Base-by-base conservation (phyloP, 768 basidiomycete species). In the Termitomyces sp. region DNA sequence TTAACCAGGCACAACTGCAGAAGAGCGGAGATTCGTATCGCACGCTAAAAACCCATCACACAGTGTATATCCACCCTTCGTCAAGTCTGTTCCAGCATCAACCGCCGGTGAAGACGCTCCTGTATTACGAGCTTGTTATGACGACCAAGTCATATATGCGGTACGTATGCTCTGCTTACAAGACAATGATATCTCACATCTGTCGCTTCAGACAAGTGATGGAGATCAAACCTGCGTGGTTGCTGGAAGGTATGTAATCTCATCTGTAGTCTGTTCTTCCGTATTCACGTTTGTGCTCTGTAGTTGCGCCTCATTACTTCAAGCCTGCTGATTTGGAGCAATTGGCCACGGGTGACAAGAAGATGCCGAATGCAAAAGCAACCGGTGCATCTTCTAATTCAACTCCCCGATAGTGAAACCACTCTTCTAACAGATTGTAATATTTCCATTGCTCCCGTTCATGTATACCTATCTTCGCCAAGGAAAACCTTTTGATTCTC, bases 121-220 rank as follows among this genome's bases (percentile, higher is more conserved):
- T 97, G 44, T 99, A 98, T 71, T 98, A 98, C 66, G 97, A 98
- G 70, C 82, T 99, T 22, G 96, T 99, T 22, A 89, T 96, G 82
- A 99, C 97, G 7, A 88, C 88, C 36, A 98, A 98, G 72, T 98
- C 97, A 31, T 99, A 97, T 66, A 89, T 98, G 83, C 80, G 92
- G 79, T 84, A 47, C 12, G 79, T 70, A 15, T 50, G 27, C 18
- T 38, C 52, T 38, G 23, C 29, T 50, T 20, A 29, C 29, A 1
- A 12, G 31, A 10, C 10, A 13, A 31, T 18, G 35, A 23, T 42
- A 33, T 36, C 23, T 25, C 15, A 47, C 6, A 18, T 53, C 41
- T 23, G 12, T n/a, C n/a, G 42, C 33, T 39, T 36, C 59, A 88
- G 91, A 58, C 95, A 98, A 78, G 81, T 94, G 36, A 98, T 98